phyloP scores from a whole-genome alignment of 2,329 filamentous ascomycete species.

The Achaetomium macrosporum region DNA sequence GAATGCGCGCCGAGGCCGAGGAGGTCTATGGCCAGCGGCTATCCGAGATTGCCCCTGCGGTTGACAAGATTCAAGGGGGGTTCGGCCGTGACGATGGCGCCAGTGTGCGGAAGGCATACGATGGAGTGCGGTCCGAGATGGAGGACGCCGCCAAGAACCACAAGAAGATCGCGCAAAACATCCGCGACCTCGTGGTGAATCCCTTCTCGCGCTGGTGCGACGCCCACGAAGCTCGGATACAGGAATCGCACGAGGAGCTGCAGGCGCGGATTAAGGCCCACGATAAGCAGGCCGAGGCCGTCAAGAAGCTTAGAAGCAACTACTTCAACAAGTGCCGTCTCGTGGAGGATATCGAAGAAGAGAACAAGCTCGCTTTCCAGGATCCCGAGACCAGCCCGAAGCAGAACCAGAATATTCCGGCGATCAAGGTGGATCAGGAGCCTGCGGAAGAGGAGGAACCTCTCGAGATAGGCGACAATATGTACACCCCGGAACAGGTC shows the following conservation, averaged over 20 bases:
- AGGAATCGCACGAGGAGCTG: conserved; percentile 91
- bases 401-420: conserved; percentile 53
- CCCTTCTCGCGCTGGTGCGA: conserved; percentile 97
- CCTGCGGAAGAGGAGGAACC: conserved; percentile 67
- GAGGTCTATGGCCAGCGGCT: conserved; percentile 79
- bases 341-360: conserved; percentile 94
- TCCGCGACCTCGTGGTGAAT: conserved; percentile 88
- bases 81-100: conserved; percentile 92
- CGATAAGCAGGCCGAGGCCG: conserved; percentile 81
- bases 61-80: conserved; percentile 76
- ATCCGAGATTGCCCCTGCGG: conserved; percentile 71
- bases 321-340: conserved; percentile 99
- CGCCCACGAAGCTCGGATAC: conserved; percentile 82
- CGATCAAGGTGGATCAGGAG: conserved; percentile 78
- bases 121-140: conserved; percentile 90
- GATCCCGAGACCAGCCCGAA: conserved; percentile 69
- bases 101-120: conserved; percentile 93
- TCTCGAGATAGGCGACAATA: conserved; percentile 84
- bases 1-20: conserved; percentile 92
- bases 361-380: conserved; percentile 97
- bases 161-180: conserved; percentile 92
- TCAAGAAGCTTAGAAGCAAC: conserved; percentile 88
- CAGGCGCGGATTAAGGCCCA: conserved; percentile 87
- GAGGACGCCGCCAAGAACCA: conserved; percentile 83
- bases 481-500: conserved; percentile 77